Percentiles rank a stretch among this genome's conserved stretches.
These are phyloP conservation scores for Trametes villosa DNA, from an alignment of 768 basidiomycete genomes.

Conservation along the genomic window DNA sequence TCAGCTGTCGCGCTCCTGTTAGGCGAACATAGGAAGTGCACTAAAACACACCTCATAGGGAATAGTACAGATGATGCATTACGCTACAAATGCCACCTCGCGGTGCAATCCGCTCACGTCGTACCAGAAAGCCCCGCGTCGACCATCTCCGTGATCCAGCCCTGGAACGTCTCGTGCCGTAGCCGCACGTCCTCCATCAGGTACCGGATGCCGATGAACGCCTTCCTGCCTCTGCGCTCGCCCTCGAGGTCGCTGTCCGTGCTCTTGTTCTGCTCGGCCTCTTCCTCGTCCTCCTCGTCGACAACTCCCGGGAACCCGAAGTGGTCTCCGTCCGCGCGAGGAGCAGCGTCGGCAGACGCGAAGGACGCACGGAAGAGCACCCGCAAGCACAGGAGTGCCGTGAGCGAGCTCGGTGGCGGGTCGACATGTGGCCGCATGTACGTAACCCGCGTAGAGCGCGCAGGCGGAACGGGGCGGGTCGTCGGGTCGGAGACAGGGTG, in stretches of 20 bases:
- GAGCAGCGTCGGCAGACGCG: conserved; percentile 65
- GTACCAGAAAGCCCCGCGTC: conserved; percentile 45
- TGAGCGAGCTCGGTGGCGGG: conserved; percentile 74
- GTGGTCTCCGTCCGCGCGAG: conserved; percentile 78
- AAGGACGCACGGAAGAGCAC: conserved; percentile 83
- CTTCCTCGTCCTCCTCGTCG: conserved; percentile 72
- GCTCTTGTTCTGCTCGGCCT: conserved; percentile 40
- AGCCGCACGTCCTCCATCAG: conserved; percentile 69
- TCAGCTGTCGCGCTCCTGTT: no score
- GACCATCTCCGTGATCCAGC: conserved; percentile 66
- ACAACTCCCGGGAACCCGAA: conserved; percentile 89
- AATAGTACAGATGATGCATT: not conserved
- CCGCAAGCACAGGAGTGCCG: conserved; percentile 81
- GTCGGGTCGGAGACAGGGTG: conserved; percentile 70
- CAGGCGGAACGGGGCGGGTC: conserved; percentile 68
- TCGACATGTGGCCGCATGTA: conserved; percentile 64
- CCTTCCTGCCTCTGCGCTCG: conserved; percentile 69
- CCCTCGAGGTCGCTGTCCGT: conserved; percentile 62
- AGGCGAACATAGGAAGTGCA: not conserved
- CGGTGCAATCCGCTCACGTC: conserved; percentile 2
- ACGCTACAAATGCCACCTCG: not conserved
- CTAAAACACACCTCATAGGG: not conserved
- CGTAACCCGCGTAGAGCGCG: conserved; percentile 62
- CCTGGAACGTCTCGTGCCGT: conserved; percentile 61
- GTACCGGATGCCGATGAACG: conserved; percentile 64